These are phyloP conservation scores for Asclepias syriaca DNA, from an alignment of 257 asterid species.

Conservation along the genomic window DNA sequence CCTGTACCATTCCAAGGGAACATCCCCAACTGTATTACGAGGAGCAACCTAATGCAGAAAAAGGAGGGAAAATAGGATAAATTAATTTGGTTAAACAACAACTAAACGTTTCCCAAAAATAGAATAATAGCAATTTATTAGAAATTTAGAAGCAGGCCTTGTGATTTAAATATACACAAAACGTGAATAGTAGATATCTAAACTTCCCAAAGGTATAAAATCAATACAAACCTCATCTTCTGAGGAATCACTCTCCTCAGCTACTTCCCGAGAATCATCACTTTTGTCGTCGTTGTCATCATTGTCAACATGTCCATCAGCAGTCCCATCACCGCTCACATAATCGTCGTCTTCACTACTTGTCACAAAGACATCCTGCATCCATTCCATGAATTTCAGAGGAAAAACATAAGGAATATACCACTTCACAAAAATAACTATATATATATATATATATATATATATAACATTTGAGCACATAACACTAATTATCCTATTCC, in stretches of 20 bases:
- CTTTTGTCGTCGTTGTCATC: conserved; percentile 17
- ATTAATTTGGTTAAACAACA: conserved; percentile 3
- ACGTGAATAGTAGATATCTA: background rate
- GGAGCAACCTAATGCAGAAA: conserved; percentile 63
- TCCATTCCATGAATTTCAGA: background rate
- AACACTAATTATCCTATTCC: background rate
- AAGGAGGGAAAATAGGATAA: conserved; percentile 10
- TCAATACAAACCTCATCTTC: conserved; percentile 25
- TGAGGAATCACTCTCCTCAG: conserved; percentile 32
- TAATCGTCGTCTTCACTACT: conserved; percentile 35
- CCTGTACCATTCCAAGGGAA: conserved; percentile 81
- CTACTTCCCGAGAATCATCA: conserved; percentile 21
- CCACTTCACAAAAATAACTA: background rate
- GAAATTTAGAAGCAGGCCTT: background rate
- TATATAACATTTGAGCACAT: background rate
- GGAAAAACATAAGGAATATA: background rate
- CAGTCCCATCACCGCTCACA: background rate
- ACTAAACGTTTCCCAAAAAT: background rate
- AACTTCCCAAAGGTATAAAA: background rate
- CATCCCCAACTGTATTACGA: conserved; percentile 85
- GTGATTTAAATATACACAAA: background rate
- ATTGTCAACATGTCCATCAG: conserved; percentile 19
- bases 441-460: no score
- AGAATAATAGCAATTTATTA: background rate
- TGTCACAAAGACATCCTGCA: conserved; percentile 50